Evolutionary conservation across 805 yeast genomes (phyloP), one percentile per base, ranked within the genome.

Genomic region (Cyberlindnera mississippiensis): DNA sequence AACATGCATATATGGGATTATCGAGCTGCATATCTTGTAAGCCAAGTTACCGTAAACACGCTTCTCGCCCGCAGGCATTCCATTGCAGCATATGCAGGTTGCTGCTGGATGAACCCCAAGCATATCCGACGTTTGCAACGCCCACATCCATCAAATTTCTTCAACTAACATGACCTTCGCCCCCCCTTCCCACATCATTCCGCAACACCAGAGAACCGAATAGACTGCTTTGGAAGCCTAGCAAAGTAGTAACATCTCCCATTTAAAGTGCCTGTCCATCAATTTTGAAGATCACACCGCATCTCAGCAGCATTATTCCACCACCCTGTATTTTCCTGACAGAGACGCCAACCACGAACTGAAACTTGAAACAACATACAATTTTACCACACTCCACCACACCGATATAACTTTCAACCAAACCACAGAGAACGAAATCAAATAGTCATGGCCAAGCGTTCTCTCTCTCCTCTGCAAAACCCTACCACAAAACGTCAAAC

Each of bases 401-500:
- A 17, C 28, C 28, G 33, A 33, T 30, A 30, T 16, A n/a, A 11
- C 11, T 15, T n/a, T 14, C 7, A 13, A 16, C 4, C 15, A 11
- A 10, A 6, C 13, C 35, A 32, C 26, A 4, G 26, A 32, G 4
- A 12, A 4, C 12, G 13, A 19, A 12, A 5, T 8, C 7, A 11
- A 19, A 7, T 6, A 13, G 18, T 16, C 13, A 53, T 50, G 57
- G 46, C 45, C n/a, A 52, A 53, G 30, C 57, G 45, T 33, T 37
- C 49, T 2, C 42, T 49, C 1, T 27, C 48, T 4, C 49, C 52
- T 2, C 42, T 48, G 4, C 34, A 37, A 15, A 46, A 45, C 42
- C 50, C 52, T 4, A 32, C 49, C 8, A 14, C 46, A 2, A 53
- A 53, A 37, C 53, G 57, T 31, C 49, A 33, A 4, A 32, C 50